phyloP scores from a whole-genome alignment of 805 yeast species.

The Brettanomyces bruxellensis region DNA sequence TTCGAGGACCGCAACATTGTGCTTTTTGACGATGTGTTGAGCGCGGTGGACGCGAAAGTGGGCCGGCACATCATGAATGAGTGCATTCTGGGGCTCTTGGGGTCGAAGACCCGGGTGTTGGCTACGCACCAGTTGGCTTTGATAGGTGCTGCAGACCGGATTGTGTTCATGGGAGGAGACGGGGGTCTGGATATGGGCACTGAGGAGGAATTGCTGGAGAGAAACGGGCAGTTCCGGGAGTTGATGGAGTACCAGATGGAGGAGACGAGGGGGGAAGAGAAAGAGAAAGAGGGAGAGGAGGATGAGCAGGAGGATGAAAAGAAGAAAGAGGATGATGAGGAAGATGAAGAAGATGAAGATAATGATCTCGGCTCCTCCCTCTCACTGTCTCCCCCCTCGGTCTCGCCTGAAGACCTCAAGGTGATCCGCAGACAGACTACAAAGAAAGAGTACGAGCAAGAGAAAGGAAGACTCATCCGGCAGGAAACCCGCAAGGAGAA shows the following conservation, averaged over 20 bases:
- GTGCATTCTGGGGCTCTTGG: conserved; percentile 52
- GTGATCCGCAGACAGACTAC: conserved; percentile 15
- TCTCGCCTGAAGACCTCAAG: conserved; percentile 9
- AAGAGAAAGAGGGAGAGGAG: conserved; percentile 6
- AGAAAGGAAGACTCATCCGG: conserved; percentile 21
- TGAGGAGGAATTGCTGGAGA: conserved; percentile 37
- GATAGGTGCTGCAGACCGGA: conserved; percentile 56
- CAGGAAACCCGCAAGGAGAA: conserved; percentile 24
- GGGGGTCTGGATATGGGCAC: conserved; percentile 54
- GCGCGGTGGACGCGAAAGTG: conserved; percentile 83
- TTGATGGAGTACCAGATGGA: conserved; percentile 35
- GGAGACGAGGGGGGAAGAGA: background rate
- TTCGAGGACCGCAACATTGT: conserved; percentile 51
- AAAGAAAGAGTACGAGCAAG: conserved; percentile 17
- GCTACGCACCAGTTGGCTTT: conserved; percentile 80
- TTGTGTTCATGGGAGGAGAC: conserved; percentile 59
- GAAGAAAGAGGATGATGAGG: conserved; percentile 19
- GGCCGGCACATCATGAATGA: conserved; percentile 70
- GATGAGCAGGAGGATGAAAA: conserved; percentile 20
- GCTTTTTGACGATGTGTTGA: conserved; percentile 67
- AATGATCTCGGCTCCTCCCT: too few relatives aligned
- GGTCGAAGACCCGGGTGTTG: conserved; percentile 53
- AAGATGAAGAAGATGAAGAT: background rate
- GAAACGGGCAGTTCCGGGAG: conserved; percentile 38
- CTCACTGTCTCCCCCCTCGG: too few relatives aligned